phyloP scores from a whole-genome alignment of 148 eudicot species.

The Vaccinium corymbosum region DNA sequence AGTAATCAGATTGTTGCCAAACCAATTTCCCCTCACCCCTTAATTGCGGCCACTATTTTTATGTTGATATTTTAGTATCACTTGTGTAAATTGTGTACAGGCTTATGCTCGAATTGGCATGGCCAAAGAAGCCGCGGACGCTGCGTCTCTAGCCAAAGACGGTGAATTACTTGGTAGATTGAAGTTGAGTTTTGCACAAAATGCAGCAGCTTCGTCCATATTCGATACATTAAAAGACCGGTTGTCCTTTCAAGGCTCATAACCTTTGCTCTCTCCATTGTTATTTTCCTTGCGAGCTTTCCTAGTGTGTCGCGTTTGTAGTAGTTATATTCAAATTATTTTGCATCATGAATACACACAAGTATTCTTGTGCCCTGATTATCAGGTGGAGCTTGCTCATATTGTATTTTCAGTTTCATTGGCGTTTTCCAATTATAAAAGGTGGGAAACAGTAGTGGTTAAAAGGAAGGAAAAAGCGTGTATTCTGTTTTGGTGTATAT shows the following conservation, averaged over 20 bases:
- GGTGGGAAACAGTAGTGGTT: background rate
- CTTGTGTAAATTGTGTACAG: slow-evolving; percentile 31
- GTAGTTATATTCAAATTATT: background rate
- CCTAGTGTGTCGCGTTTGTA: background rate
- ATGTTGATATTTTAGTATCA: background rate
- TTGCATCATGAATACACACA: background rate
- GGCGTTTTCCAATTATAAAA: background rate
- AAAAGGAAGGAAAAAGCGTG: background rate
- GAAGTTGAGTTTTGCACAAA: slow-evolving; percentile 71
- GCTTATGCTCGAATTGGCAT: slow-evolving; percentile 93
- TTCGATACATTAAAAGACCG: slow-evolving; percentile 78
- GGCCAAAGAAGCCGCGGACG: slow-evolving; percentile 98
- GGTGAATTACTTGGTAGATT: slow-evolving; percentile 77
- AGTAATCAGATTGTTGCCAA: background rate
- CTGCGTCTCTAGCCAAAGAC: slow-evolving; percentile 87
- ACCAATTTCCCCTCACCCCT: background rate
- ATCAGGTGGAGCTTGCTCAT: background rate
- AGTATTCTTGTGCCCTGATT: background rate
- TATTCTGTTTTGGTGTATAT: background rate
- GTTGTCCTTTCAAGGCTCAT: slow-evolving; percentile 63
- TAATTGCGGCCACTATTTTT: background rate
- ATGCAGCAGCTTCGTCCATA: slow-evolving; percentile 73
- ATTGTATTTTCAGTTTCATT: background rate
- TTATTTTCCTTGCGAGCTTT: background rate
- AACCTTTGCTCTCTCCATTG: slow-evolving; percentile 11